phyloP scores from a whole-genome alignment of 495 filamentous ascomycete species.

The Penicilliopsis zonata region DNA sequence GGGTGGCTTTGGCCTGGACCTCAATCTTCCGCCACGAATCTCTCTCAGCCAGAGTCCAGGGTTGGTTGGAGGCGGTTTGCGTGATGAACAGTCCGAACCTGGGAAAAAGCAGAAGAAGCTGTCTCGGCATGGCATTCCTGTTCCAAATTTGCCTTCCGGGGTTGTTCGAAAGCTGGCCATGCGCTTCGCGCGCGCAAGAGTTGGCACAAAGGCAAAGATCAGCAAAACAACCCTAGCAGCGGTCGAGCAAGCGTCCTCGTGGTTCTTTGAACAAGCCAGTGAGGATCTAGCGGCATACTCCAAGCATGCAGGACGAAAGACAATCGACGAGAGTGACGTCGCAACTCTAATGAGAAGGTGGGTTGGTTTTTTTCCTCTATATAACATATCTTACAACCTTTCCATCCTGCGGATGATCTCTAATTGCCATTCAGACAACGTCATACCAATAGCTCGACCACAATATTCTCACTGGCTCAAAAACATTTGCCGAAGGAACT shows the following conservation, averaged over 20 bases:
- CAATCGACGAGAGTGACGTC: slow-evolving; percentile 76
- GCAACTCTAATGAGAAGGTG: slow-evolving; percentile 69
- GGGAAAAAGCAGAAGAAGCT: slow-evolving; percentile 38
- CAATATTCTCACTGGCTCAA: slow-evolving; percentile 73
- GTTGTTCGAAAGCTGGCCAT: slow-evolving; percentile 68
- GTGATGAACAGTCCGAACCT: slow-evolving; percentile 18
- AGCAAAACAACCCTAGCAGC: slow-evolving; percentile 58
- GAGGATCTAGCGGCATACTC: slow-evolving; percentile 72
- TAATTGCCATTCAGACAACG: slow-evolving; percentile 59
- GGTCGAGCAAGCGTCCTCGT: slow-evolving; percentile 68
- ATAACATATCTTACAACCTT: slow-evolving; percentile 2
- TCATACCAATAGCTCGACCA: slow-evolving; percentile 55
- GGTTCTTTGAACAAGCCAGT: slow-evolving; percentile 79
- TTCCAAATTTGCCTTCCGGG: slow-evolving; percentile 57
- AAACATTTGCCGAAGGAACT: slow-evolving; percentile 72
- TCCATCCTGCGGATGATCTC: slow-evolving; percentile 7
- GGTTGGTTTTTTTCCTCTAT: slow-evolving; percentile 13
- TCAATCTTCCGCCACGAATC: slow-evolving; percentile 14
- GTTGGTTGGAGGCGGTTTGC: slow-evolving; percentile 29
- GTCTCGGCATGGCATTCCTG: slow-evolving; percentile 63
- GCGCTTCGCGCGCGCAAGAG: slow-evolving; percentile 50
- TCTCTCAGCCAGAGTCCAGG: slow-evolving; percentile 27
- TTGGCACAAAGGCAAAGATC: slow-evolving; percentile 50
- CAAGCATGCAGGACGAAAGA: slow-evolving; percentile 69
- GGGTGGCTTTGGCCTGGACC: slow-evolving; percentile 20